phyloP scores from a whole-genome alignment of 2,329 filamentous ascomycete genomes.

The Alternaria sp. region DNA sequence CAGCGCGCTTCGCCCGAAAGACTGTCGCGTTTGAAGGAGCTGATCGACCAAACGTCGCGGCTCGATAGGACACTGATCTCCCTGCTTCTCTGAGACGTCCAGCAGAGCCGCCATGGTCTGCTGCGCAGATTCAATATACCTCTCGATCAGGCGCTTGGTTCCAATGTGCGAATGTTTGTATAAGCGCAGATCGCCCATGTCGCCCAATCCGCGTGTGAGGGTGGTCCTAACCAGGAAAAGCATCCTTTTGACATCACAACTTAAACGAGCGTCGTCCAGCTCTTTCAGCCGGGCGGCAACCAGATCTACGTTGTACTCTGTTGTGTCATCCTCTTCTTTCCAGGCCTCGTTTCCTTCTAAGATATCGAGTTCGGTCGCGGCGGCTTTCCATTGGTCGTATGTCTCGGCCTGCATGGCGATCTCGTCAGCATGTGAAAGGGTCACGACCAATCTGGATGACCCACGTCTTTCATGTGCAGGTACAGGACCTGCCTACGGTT shows the following conservation, averaged over 20 bases:
- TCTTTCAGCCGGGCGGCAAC: conserved; percentile 74
- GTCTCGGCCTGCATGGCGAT: conserved; percentile 65
- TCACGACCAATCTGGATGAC: conserved; percentile 40
- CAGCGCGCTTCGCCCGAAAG: conserved; percentile 84
- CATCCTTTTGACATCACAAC: conserved; percentile 78
- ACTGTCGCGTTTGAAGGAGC: conserved; percentile 75
- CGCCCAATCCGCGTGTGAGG: conserved; percentile 80
- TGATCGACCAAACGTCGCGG: conserved; percentile 70
- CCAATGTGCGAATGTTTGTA: conserved; percentile 87
- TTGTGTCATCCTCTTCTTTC: conserved; percentile 74
- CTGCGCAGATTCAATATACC: conserved; percentile 82
- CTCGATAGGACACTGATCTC: conserved; percentile 62
- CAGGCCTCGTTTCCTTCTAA: conserved; percentile 83
- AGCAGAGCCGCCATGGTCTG: conserved; percentile 77
- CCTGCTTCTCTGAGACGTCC: conserved; percentile 63
- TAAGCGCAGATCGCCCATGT: conserved; percentile 82
- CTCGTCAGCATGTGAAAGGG: conserved; percentile 40
- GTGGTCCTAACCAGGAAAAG: conserved; percentile 81
- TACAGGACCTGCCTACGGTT: conserved; percentile 67
- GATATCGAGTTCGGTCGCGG: conserved; percentile 78
- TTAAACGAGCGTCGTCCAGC: conserved; percentile 76
- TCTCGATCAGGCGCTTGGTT: conserved; percentile 86
- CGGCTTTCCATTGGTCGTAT: conserved; percentile 75
- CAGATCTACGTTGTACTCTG: conserved; percentile 75
- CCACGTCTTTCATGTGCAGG: conserved; percentile 70